Percentiles rank a stretch among this genome's conserved stretches.
These are phyloP conservation scores for Rubroboletus satanas DNA, from an alignment of 768 basidiomycete species.

Conservation along the genomic window DNA sequence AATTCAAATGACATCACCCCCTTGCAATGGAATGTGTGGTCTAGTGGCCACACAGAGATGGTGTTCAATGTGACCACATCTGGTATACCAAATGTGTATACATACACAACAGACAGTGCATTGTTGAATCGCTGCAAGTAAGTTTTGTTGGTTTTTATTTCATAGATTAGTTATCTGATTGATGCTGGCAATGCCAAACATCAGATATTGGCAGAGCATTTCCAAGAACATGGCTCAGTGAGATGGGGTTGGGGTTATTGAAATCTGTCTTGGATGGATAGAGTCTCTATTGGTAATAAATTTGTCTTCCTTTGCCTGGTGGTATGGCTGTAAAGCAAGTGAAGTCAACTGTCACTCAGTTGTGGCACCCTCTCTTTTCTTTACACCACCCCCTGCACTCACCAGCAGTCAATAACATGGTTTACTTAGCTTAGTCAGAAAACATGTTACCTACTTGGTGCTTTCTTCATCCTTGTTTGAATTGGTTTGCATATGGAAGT, in stretches of 20 bases:
- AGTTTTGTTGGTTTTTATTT: background rate
- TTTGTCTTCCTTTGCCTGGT: background rate
- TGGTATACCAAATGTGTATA: constrained; percentile 1
- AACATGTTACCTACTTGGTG: too few relatives aligned
- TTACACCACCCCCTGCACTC: too few relatives aligned
- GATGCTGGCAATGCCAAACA: background rate
- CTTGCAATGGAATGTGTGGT: background rate
- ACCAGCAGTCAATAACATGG: too few relatives aligned
- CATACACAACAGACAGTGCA: background rate
- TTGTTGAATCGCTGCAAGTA: background rate
- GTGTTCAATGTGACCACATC: constrained; percentile 6
- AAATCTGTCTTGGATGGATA: too few relatives aligned
- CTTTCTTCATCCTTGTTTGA: background rate
- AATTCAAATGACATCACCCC: background rate
- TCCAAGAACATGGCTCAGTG: background rate
- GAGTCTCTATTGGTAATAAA: background rate
- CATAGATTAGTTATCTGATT: background rate
- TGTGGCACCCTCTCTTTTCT: too few relatives aligned
- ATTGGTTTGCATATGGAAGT: background rate
- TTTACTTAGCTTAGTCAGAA: too few relatives aligned
- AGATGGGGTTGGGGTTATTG: background rate
- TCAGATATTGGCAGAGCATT: constrained; percentile 4
- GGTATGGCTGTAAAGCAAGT: too few relatives aligned
- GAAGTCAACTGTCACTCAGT: background rate
- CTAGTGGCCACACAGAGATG: background rate